Conservation (phyloP, 1,139 yeast genomes). For the Hyphopichia burtonii region DNA sequence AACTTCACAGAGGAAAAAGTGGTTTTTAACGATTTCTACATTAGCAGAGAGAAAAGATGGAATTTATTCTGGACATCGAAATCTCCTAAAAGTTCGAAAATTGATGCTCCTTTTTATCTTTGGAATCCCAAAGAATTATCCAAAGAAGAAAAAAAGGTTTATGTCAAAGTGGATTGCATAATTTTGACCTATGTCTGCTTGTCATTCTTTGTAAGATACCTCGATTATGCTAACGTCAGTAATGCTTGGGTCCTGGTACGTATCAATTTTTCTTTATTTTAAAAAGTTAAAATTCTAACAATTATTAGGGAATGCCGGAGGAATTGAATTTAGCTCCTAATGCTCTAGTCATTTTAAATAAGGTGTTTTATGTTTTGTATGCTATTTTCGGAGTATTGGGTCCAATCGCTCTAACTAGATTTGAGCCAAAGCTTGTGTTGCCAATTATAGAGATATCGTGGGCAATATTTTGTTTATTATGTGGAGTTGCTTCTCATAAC, state of each 20-base stretch:
- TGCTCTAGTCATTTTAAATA: slow-evolving; percentile 1
- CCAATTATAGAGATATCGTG: not conserved
- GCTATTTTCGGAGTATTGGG: not conserved
- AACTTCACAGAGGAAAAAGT: not conserved
- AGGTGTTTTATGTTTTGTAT: not conserved
- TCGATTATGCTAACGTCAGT: slow-evolving; percentile 31
- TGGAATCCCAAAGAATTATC: slow-evolving; percentile 4
- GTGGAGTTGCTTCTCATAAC: too few relatives aligned
- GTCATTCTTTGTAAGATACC: slow-evolving; percentile 44
- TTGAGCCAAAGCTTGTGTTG: not conserved
- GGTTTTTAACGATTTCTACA: not conserved
- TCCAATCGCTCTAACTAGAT: too few relatives aligned
- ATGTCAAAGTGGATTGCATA: slow-evolving; percentile 37
- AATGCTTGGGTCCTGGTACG: slow-evolving; percentile 43
- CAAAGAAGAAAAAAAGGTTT: slow-evolving; percentile 19
- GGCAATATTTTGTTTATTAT: not conserved
- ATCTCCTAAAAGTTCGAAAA: not conserved
- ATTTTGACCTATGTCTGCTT: slow-evolving; percentile 33
- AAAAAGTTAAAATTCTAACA: too few relatives aligned
- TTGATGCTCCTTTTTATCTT: not conserved
- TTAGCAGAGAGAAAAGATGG: not conserved
- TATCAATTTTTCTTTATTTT: too few relatives aligned
- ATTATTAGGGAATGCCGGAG: slow-evolving; percentile 30
- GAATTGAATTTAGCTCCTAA: slow-evolving; percentile 6
- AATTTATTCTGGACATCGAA: not conserved